Base-by-base conservation (phyloP, 1,284 basidiomycete genomes). In the Boletellus deceptivus region DNA sequence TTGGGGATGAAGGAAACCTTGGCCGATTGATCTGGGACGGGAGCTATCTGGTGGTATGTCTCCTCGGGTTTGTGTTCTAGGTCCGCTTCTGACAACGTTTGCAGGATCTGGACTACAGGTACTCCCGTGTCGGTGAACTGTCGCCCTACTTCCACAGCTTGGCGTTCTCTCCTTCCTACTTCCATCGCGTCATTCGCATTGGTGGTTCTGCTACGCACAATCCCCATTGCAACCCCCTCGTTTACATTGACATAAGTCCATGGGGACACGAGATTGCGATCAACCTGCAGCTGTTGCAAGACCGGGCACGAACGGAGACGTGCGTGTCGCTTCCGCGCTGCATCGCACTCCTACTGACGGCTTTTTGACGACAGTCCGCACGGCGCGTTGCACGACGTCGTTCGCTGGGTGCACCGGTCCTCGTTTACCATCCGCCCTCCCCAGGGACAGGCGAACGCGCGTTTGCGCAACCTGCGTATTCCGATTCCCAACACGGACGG, bases 11-110 rank as follows among this genome's bases (percentile, higher is more conserved):
- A 63, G 86, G 84, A 1, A 92, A 92, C 65, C 74, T 83, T 2
- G 89, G 89, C 14, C 70, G 86, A 55, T 65, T 92, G 67, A 74
- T 91, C 9, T 92, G 89, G 87, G 89, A 91, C 63, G 89, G 89
- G 24, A 82, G 79, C 55, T 91, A 90, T 69, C 75, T 92, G 9
- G 80, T 91, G 58, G 89, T 91, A 62, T 13, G 50, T 40, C 40
- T 49, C 40, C 36, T 52, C 52, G 47, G 44, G 25, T 43, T n/a
- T 27, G 4, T 46, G 10, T 29, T 22, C 33, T 42, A 33, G 48
- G 43, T 6, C 43, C 22, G 22, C 43, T 13, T 50, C 36, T 45
- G 54, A 61, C 44, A 25, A 40, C 35, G 34, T 50, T 34, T 49
- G 18, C 59, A 91, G 88, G 89, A 91, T 68, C 72, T 91, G 50